These are phyloP conservation scores for Chaetomium cochliodes DNA, from an alignment of 495 filamentous ascomycete species.

Conservation along the genomic window DNA sequence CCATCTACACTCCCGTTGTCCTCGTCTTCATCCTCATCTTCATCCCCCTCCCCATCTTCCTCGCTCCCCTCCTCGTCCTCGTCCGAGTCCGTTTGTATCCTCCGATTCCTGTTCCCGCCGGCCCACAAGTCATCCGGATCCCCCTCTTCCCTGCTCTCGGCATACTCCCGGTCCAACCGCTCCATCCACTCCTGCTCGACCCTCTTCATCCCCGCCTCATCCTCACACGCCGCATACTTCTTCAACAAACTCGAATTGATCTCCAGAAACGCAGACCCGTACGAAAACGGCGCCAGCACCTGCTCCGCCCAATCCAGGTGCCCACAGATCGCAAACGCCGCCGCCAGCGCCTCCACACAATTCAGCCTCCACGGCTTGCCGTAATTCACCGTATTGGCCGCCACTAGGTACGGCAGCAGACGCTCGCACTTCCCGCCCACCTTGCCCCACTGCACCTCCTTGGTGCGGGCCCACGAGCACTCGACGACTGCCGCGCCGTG, in stretches of 20 bases:
- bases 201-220: constrained; percentile 84
- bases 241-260: constrained; percentile 83
- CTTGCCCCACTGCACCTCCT: constrained; percentile 84
- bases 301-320: constrained; percentile 86
- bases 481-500: constrained; percentile 95
- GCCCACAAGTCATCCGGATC: constrained; percentile 73
- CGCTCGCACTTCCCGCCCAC: constrained; percentile 96
- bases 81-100: constrained; percentile 53
- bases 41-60: constrained; percentile 34
- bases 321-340: constrained; percentile 88
- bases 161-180: constrained; percentile 85
- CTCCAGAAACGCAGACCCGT: constrained; percentile 80
- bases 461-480: constrained; percentile 90
- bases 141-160: constrained; percentile 68
- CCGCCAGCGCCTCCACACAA: constrained; percentile 91
- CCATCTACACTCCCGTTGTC: constrained; percentile 44
- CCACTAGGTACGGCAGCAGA: constrained; percentile 90
- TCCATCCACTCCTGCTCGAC: constrained; percentile 83
- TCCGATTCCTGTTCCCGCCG: constrained; percentile 78
- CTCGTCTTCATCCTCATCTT: constrained; percentile 46
- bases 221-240: constrained; percentile 76
- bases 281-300: constrained; percentile 78
- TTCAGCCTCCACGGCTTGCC: constrained; percentile 92
- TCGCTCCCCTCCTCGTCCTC: constrained; percentile 47
- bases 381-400: constrained; percentile 96